These are phyloP conservation scores for Pichia kluyveri DNA, from an alignment of 805 yeast genomes.

Conservation along the genomic window DNA sequence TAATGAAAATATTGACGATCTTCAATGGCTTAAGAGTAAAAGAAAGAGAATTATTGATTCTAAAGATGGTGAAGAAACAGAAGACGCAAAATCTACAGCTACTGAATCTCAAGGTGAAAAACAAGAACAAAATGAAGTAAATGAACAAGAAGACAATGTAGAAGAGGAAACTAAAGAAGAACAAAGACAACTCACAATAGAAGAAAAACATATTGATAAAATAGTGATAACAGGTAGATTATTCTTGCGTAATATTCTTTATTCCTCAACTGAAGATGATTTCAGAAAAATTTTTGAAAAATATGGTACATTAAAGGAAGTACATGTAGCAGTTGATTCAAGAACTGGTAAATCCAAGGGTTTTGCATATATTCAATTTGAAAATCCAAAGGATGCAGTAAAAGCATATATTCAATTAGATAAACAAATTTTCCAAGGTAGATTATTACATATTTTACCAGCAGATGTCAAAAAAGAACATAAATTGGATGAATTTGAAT, in stretches of 20 bases:
- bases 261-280: slow-evolving; percentile 72
- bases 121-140: neutral
- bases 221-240: slow-evolving; percentile 69
- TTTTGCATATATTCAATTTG: slow-evolving; percentile 75
- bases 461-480: slow-evolving; percentile 78
- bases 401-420: slow-evolving; percentile 67
- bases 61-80: slow-evolving; percentile 17
- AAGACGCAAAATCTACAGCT: slow-evolving; percentile 12
- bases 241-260: slow-evolving; percentile 79
- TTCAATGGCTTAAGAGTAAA: slow-evolving; percentile 79
- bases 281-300: slow-evolving; percentile 52
- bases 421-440: slow-evolving; percentile 87
- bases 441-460: slow-evolving; percentile 82
- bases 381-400: slow-evolving; percentile 62
- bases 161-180: slow-evolving; percentile 1
- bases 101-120: slow-evolving; percentile 4
- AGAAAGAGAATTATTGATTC: slow-evolving; percentile 61
- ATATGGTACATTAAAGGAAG: slow-evolving; percentile 76
- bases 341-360: slow-evolving; percentile 90
- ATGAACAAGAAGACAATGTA: neutral
- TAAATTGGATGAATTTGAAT: slow-evolving; percentile 79
- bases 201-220: slow-evolving; percentile 39
- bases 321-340: slow-evolving; percentile 86
- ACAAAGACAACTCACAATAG: slow-evolving; percentile 25
- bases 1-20: slow-evolving; percentile 50